Evolutionary conservation across 352 stramenopile species (phyloP).

Genomic region (Pilasporangium apinafurcum): DNA sequence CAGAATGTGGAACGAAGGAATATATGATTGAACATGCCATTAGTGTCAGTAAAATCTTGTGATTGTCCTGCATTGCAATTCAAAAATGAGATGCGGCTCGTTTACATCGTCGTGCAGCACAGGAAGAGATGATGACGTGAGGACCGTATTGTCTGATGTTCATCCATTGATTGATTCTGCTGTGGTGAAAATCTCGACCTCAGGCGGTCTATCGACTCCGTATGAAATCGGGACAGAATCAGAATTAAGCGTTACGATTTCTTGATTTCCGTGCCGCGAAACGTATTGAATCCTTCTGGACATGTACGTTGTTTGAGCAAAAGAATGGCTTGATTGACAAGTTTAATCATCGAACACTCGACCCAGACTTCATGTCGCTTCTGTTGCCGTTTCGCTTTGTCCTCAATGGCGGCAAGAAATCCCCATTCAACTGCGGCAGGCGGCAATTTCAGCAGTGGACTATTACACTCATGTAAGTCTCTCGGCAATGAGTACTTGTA

Average conservation of each 20-base stretch:
- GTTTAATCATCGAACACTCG: constrained; percentile 13
- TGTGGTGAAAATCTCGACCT: background rate
- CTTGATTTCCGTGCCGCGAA: constrained; percentile 25
- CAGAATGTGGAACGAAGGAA: no score
- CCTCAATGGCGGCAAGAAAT: background rate
- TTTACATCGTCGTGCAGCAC: no score
- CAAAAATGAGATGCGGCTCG: no score
- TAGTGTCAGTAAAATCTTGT: no score
- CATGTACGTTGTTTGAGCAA: constrained; percentile 39
- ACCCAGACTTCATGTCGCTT: constrained; percentile 12
- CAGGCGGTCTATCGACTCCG: no score
- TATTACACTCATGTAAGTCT: constrained; percentile 7
- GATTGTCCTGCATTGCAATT: no score
- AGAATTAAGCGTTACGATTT: background rate
- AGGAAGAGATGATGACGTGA: no score
- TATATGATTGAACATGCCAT: no score
- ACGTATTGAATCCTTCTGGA: constrained; percentile 35
- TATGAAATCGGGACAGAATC: no score
- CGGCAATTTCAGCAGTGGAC: constrained; percentile 4
- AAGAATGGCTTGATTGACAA: constrained; percentile 38
- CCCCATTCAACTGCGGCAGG: constrained; percentile 5
- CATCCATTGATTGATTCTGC: background rate
- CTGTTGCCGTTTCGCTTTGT: background rate
- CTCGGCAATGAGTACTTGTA: constrained; percentile 7
- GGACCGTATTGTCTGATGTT: no score